Conservation (phyloP, 768 basidiomycete genomes). For the Mycena polygramma region DNA sequence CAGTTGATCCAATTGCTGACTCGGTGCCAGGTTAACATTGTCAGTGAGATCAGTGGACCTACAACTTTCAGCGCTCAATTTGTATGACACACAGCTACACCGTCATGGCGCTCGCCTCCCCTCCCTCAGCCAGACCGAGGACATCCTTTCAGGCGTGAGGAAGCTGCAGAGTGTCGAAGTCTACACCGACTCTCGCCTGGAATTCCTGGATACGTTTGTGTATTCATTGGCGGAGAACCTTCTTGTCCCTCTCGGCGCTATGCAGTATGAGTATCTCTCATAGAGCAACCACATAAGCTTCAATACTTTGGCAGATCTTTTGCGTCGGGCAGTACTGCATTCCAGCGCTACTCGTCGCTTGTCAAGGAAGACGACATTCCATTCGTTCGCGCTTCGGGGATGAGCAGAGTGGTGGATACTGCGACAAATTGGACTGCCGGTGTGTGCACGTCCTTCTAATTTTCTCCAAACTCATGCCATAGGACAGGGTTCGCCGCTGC, state of each 20-base stretch:
- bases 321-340: slow-evolving; percentile 65
- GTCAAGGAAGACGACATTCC: slow-evolving; percentile 61
- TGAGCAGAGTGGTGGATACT: slow-evolving; percentile 73
- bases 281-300: neutral
- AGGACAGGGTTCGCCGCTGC: slow-evolving; percentile 66
- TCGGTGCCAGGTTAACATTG: slow-evolving; percentile 67
- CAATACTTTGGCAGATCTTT: slow-evolving; percentile 12
- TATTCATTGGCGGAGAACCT: slow-evolving; percentile 71
- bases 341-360: slow-evolving; percentile 66
- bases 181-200: slow-evolving; percentile 60
- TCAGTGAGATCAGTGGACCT: slow-evolving; percentile 46
- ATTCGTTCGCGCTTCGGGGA: slow-evolving; percentile 61
- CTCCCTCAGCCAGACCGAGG: slow-evolving; percentile 57
- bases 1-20: neutral
- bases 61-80: neutral
- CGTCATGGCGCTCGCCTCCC: slow-evolving; percentile 87
- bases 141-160: slow-evolving; percentile 62
- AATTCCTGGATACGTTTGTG: slow-evolving; percentile 70
- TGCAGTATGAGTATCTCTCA: slow-evolving; percentile 60
- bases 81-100: slow-evolving; percentile 65
- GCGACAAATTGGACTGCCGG: slow-evolving; percentile 81
- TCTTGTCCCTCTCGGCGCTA: slow-evolving; percentile 74
- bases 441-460: slow-evolving; percentile 36
- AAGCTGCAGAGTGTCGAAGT: slow-evolving; percentile 65
- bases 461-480: neutral